A percentile compares a stretch with the other conserved stretches of the same genome.
phyloP scores from a whole-genome alignment of 257 asterid genomes.

The Przewalskia tangutica region DNA sequence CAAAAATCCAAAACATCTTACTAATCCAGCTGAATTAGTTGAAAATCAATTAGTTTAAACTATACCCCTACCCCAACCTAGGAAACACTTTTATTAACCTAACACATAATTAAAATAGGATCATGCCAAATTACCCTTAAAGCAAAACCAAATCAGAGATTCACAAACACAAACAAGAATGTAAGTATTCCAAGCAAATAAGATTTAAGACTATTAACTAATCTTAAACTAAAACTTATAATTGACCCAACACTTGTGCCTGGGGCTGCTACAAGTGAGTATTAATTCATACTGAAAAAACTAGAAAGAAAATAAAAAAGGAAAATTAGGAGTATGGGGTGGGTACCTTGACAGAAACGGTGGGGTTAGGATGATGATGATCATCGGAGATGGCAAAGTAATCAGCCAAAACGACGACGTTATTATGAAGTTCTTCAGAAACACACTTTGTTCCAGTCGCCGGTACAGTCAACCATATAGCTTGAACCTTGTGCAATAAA shows the following conservation, averaged over 20 bases:
- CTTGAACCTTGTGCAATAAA: constrained; percentile 28
- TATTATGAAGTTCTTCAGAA: constrained; percentile 78
- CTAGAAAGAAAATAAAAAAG: neutral
- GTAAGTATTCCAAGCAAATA: neutral
- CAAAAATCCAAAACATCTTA: neutral
- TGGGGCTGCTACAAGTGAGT: neutral
- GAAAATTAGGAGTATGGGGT: constrained; percentile 1
- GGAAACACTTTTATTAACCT: neutral
- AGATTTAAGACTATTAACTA: neutral
- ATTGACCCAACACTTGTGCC: neutral
- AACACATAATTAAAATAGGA: neutral
- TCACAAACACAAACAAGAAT: neutral
- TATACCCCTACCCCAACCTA: neutral
- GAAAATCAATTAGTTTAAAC: neutral
- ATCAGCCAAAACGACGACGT: constrained; percentile 82
- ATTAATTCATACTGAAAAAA: neutral
- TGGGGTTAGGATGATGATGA: constrained; percentile 45
- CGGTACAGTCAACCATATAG: constrained; percentile 74
- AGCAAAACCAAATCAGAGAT: neutral
- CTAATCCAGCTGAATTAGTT: neutral
- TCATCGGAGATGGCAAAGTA: constrained; percentile 70
- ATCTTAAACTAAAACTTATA: neutral
- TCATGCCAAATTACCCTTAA: neutral
- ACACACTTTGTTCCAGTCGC: constrained; percentile 70
- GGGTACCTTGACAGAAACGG: constrained; percentile 71